These are phyloP conservation scores for Arabidopsis hybrid DNA, from an alignment of 441 rosid species.

Conservation along the genomic window DNA sequence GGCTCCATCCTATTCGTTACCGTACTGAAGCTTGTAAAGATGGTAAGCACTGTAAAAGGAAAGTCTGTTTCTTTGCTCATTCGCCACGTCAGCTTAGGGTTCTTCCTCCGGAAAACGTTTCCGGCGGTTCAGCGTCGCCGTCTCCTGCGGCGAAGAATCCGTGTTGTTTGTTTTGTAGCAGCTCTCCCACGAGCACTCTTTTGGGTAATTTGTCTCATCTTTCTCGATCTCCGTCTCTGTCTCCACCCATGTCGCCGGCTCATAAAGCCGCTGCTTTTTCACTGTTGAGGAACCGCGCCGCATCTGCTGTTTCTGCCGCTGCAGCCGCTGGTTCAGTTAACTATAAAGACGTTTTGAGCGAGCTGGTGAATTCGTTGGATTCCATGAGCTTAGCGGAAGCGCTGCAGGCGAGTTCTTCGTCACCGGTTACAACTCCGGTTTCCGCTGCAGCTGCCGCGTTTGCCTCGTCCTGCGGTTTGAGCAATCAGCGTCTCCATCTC, in stretches of 20 bases:
- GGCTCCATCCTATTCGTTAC: slow-evolving; percentile 92
- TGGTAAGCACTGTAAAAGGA: slow-evolving; percentile 77
- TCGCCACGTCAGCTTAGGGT: slow-evolving; percentile 77
- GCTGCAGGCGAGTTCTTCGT: slow-evolving; percentile 23
- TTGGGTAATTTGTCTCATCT: slow-evolving; percentile 59
- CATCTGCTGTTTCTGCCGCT: slow-evolving; percentile 44
- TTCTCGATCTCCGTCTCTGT: slow-evolving; percentile 69
- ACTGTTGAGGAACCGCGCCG: slow-evolving; percentile 47
- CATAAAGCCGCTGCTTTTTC: slow-evolving; percentile 51
- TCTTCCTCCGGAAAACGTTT: slow-evolving; percentile 45
- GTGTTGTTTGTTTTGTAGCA: slow-evolving; percentile 66
- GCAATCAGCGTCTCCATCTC: slow-evolving; percentile 31
- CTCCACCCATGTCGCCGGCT: slow-evolving; percentile 85
- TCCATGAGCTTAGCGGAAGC: slow-evolving; percentile 41
- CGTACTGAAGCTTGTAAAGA: slow-evolving; percentile 93
- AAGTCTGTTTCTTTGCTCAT: slow-evolving; percentile 91
- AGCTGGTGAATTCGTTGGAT: slow-evolving; percentile 54
- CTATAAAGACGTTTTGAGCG: slow-evolving; percentile 58
- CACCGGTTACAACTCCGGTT: slow-evolving; percentile 38
- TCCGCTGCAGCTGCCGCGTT: slow-evolving; percentile 38
- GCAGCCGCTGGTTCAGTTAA: slow-evolving; percentile 49
- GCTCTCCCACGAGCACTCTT: slow-evolving; percentile 71
- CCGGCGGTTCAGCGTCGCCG: slow-evolving; percentile 14
- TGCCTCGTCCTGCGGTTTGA: slow-evolving; percentile 35
- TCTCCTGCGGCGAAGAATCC: slow-evolving; percentile 21